These are phyloP conservation scores for Zygotorulaspora florentina DNA, from an alignment of 805 yeast genomes.

Conservation along the genomic window DNA sequence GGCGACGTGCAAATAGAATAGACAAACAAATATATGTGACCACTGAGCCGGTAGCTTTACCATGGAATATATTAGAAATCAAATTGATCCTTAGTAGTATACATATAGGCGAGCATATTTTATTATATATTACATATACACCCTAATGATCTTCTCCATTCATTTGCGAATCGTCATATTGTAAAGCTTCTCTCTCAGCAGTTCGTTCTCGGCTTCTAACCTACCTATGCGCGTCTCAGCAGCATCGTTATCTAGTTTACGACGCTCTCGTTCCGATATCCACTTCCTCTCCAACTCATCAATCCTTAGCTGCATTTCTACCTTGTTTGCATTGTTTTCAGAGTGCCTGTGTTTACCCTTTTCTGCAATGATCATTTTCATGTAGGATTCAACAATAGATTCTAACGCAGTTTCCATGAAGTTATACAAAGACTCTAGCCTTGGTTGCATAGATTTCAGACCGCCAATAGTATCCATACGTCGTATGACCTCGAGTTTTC, in stretches of 20 bases:
- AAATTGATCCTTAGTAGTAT: not conserved
- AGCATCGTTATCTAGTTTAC: slow-evolving; percentile 57
- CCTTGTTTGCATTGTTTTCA: slow-evolving; percentile 20
- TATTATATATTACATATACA: slow-evolving; percentile 3
- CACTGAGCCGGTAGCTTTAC: not conserved
- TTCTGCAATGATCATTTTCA: slow-evolving; percentile 27
- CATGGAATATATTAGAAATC: not conserved
- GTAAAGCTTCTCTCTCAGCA: slow-evolving; percentile 33
- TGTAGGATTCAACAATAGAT: slow-evolving; percentile 55
- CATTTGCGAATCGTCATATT: slow-evolving; percentile 10
- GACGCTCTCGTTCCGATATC: slow-evolving; percentile 67
- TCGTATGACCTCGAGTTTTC: slow-evolving; percentile 43
- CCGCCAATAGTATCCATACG: slow-evolving; percentile 20
- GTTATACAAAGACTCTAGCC: slow-evolving; percentile 43
- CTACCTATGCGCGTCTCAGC: slow-evolving; percentile 49
- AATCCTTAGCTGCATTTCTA: slow-evolving; percentile 47
- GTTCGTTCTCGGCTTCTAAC: slow-evolving; percentile 52
- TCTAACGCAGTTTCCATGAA: slow-evolving; percentile 60
- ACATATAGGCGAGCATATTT: too few relatives aligned
- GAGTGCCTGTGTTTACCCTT: slow-evolving; percentile 11
- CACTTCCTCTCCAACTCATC: slow-evolving; percentile 61
- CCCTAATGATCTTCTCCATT: slow-evolving; percentile 3
- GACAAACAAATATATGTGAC: not conserved
- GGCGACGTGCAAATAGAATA: slow-evolving; percentile 24
- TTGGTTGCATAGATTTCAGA: slow-evolving; percentile 28